phyloP scores from a whole-genome alignment of 331 rosid genomes.

The Arachis monticola region DNA sequence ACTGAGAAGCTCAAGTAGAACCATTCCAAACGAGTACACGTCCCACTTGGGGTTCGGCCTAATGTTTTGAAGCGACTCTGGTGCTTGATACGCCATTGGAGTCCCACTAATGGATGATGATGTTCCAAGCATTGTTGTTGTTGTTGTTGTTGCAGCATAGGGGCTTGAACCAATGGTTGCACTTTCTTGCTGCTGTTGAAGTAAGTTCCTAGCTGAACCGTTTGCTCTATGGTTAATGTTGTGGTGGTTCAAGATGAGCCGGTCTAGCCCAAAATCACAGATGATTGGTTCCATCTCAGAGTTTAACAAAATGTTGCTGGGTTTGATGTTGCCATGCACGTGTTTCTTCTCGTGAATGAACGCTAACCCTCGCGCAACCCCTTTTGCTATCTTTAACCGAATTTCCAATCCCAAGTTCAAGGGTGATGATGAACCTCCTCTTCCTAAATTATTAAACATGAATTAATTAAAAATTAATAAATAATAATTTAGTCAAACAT shows the following conservation, averaged over 20 bases:
- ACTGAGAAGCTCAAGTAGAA: conserved; percentile 73
- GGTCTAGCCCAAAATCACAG: conserved; percentile 72
- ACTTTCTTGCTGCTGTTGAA: conserved; percentile 42
- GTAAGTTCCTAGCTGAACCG: conserved; percentile 51
- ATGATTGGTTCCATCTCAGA: conserved; percentile 73
- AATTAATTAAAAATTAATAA: neutral
- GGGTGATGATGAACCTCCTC: conserved; percentile 56
- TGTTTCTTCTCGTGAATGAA: conserved; percentile 90
- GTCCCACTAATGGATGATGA: conserved; percentile 36
- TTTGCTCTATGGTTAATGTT: conserved; percentile 41
- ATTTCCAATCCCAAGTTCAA: conserved; percentile 56
- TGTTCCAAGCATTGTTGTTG: conserved; percentile 23
- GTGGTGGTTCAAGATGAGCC: conserved; percentile 47
- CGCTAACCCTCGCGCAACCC: conserved; percentile 72
- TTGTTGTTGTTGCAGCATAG: conserved; percentile 26
- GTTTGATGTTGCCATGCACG: conserved; percentile 80
- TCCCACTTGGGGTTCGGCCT: conserved; percentile 78
- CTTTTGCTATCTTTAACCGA: conserved; percentile 78
- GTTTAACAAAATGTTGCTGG: conserved; percentile 71
- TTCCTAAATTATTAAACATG: conserved; percentile 50
- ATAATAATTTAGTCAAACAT: too few species aligned
- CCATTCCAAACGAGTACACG: conserved; percentile 82
- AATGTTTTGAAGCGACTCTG: conserved; percentile 65
- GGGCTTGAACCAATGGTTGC: conserved; percentile 48
- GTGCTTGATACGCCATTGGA: conserved; percentile 67